Evolutionary conservation across 768 basidiomycete genomes (phyloP).

Genomic region (Filobasidium wieringae): DNA sequence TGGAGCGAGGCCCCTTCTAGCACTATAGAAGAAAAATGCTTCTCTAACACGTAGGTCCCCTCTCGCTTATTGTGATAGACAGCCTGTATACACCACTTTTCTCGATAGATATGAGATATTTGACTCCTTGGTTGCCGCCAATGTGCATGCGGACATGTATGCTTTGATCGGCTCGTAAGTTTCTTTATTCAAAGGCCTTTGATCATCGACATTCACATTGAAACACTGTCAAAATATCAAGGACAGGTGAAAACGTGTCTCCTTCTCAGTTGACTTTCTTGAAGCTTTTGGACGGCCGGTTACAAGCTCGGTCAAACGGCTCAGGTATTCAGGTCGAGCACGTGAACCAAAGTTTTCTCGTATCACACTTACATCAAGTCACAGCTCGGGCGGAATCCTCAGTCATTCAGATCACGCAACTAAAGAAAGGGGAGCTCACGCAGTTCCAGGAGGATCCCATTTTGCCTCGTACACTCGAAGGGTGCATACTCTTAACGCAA

Average conservation of each 20-base stretch:
- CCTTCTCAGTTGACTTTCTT: slow-evolving; percentile 79
- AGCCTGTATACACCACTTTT: neutral
- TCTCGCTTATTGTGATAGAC: too few relatives aligned
- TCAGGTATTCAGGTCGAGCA: too few relatives aligned
- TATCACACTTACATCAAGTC: too few relatives aligned
- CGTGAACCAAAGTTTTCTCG: too few relatives aligned
- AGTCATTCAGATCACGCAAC: slow-evolving; percentile 45
- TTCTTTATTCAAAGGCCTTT: too few relatives aligned
- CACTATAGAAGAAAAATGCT: slow-evolving; percentile 6
- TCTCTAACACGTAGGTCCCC: too few relatives aligned
- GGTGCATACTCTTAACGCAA: slow-evolving; percentile 63
- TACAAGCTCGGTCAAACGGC: slow-evolving; percentile 39
- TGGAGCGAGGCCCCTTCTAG: slow-evolving; percentile 54
- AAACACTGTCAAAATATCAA: slow-evolving; percentile 30
- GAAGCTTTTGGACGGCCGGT: slow-evolving; percentile 73
- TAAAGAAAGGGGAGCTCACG: neutral
- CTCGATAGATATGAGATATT: slow-evolving; percentile 53
- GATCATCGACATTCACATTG: too few relatives aligned
- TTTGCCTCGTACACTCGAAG: slow-evolving; percentile 66
- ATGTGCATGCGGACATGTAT: slow-evolving; percentile 53
- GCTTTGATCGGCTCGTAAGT: slow-evolving; percentile 52
- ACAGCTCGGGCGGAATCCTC: slow-evolving; percentile 53
- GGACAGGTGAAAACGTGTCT: slow-evolving; percentile 59
- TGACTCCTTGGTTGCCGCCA: slow-evolving; percentile 52
- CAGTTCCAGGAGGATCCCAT: slow-evolving; percentile 46